A percentile compares a stretch with the other conserved stretches of the same genome.
Conservation (phyloP, 768 basidiomycete genomes). For the Hirschioporus abietinus region DNA sequence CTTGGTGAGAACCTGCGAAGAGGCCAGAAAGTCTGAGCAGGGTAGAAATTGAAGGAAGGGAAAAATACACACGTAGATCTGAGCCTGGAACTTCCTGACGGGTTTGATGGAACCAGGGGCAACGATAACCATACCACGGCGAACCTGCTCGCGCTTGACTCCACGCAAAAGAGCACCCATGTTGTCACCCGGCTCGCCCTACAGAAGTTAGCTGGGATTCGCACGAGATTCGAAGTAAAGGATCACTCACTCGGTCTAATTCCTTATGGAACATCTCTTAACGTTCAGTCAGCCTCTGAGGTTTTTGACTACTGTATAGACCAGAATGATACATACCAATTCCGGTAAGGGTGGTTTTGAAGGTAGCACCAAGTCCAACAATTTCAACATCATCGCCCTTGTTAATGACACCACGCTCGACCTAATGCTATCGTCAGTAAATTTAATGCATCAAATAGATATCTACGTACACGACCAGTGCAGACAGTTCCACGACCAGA, state of each 20-base stretch:
- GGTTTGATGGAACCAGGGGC: constrained; percentile 88
- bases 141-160: constrained; percentile 93
- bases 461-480: constrained; percentile 72
- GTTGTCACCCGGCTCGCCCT: constrained; percentile 98
- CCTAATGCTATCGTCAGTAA: constrained; percentile 35
- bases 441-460: not conserved
- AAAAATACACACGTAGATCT: constrained; percentile 64
- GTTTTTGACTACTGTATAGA: not conserved
- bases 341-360: constrained; percentile 95
- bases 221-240: constrained; percentile 1
- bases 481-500: constrained; percentile 98
- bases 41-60: constrained; percentile 2
- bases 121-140: constrained; percentile 88
- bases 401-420: constrained; percentile 85
- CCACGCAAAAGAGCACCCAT: constrained; percentile 97
- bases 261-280: constrained; percentile 99
- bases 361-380: constrained; percentile 69
- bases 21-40: constrained; percentile 5
- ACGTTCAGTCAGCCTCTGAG: constrained; percentile 10
- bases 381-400: constrained; percentile 96
- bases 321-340: constrained; percentile 52
- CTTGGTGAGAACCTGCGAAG: constrained; percentile 68
- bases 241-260: constrained; percentile 71
- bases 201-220: constrained; percentile 1
- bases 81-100: constrained; percentile 92